Base-by-base conservation (phyloP, 352 stramenopile genomes). In the Phytopythium vexans region DNA sequence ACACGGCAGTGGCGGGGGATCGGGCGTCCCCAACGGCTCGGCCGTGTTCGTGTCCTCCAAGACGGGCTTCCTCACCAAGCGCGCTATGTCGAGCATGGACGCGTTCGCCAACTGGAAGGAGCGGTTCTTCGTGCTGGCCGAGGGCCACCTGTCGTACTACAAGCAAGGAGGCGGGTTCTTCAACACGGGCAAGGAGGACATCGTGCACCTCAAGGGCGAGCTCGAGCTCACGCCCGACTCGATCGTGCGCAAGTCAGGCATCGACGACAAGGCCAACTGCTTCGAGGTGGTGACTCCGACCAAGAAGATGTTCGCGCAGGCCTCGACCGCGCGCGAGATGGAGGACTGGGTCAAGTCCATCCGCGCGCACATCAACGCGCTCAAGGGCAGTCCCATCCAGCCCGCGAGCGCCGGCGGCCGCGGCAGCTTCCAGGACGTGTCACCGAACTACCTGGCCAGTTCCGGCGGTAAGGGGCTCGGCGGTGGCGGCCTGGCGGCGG, bases 321-420 rank as follows among this genome's bases (percentile, higher is more conserved):
- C 84, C 38, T 81, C 67, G 43, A 92, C 84, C 12, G 82, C 82
- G 8, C 71, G 82, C 27, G 84, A 94, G 52, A 89, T 87, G 74
- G 84, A 94, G 55, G 84, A 94, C 54, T 94, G 84, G 84, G 80
- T 94, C 66, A 91, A 92, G 68, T 86, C 77, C 10, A 87, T 94
- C 31, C 68, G 81, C 14, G 70, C 80, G 11, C 84, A 94, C 41
- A 82, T 94, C n/a, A 79, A 76, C 42, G 77, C 77, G 16, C 58
- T 94, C 37, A 88, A 89, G 62, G 76, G 81, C 31, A 27, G 39
- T 52, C 31, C 58, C 61, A 7, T 27, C 45, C 27, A 11, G 5
- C 31, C 31, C 44, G 3, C 31, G 6, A 31, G 16, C 15, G 14
- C 8, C 4, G 8, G 16, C 15, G 35, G 67, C 49, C 64, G 83